Conservation (phyloP, 148 eudicot species). For the Chenopodium suecicum region DNA sequence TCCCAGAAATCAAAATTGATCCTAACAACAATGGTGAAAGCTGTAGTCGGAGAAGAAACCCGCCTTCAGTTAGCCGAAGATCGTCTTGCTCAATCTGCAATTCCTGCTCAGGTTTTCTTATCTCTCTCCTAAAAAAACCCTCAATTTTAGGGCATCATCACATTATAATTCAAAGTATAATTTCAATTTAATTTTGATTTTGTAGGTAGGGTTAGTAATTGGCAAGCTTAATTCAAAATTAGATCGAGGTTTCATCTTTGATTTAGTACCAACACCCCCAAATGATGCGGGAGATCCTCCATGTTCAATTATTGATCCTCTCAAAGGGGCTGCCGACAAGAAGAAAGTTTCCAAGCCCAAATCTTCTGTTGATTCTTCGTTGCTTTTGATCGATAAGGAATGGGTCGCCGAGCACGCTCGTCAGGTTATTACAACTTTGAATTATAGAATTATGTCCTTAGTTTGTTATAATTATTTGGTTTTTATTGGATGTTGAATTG, state of each 20-base stretch:
- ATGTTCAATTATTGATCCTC: conserved; percentile 45
- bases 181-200: background rate
- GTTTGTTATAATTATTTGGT: background rate
- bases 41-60: conserved; percentile 80
- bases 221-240: conserved; percentile 64
- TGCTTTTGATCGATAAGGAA: conserved; percentile 57
- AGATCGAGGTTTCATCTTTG: conserved; percentile 76
- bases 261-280: conserved; percentile 72
- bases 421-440: conserved; percentile 44
- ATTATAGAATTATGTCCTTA: background rate
- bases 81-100: conserved; percentile 54
- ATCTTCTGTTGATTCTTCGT: conserved; percentile 46
- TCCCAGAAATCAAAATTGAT: background rate
- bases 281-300: conserved; percentile 84
- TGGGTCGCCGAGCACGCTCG: conserved; percentile 98
- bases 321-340: conserved; percentile 26
- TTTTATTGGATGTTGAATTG: background rate
- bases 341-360: conserved; percentile 62
- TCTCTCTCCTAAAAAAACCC: background rate
- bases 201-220: conserved; percentile 76
- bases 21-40: conserved; percentile 65
- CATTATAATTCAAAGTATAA: background rate
- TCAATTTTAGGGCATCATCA: background rate
- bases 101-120: conserved; percentile 51
- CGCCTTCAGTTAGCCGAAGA: conserved; percentile 62